phyloP scores from a whole-genome alignment of 805 yeast genomes.

The Kuraishia hungarica region DNA sequence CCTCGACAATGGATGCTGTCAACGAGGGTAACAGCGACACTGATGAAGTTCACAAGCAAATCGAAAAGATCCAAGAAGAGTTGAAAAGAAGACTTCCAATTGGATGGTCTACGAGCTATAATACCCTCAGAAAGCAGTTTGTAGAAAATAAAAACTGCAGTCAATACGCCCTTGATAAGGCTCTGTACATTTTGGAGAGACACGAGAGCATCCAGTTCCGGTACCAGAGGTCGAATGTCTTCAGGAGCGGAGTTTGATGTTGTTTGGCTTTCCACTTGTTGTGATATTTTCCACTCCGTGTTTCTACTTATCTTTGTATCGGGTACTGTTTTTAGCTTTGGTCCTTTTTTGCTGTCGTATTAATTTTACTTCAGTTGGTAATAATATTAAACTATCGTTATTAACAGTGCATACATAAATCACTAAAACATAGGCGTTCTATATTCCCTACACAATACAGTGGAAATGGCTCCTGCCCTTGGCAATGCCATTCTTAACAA shows the following conservation, averaged over 20 bases:
- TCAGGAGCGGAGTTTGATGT: conserved; percentile 55
- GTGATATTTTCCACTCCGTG: background rate
- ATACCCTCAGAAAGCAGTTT: conserved; percentile 76
- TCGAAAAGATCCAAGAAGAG: conserved; percentile 73
- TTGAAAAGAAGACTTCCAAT: conserved; percentile 86
- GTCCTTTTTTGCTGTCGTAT: background rate
- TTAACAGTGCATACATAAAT: background rate
- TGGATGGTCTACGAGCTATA: conserved; percentile 91
- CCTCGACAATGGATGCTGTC: conserved; percentile 93
- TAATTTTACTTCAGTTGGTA: background rate
- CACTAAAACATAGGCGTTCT: background rate
- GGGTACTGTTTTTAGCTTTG: background rate
- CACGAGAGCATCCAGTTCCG: conserved; percentile 83
- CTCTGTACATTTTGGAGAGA: conserved; percentile 72
- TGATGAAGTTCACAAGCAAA: conserved; percentile 55
- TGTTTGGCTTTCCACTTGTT: background rate
- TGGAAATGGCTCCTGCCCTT: conserved; percentile 64
- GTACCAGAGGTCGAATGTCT: conserved; percentile 76
- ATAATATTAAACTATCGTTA: background rate
- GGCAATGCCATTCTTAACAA: conserved; percentile 62
- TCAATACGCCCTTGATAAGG: conserved; percentile 71
- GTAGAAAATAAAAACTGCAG: conserved; percentile 38
- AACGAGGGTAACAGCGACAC: conserved; percentile 44
- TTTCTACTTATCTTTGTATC: background rate
- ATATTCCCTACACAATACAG: conserved; percentile 10